phyloP scores from a whole-genome alignment of 108 stramenopile genomes.

The Parmales sp. region DNA sequence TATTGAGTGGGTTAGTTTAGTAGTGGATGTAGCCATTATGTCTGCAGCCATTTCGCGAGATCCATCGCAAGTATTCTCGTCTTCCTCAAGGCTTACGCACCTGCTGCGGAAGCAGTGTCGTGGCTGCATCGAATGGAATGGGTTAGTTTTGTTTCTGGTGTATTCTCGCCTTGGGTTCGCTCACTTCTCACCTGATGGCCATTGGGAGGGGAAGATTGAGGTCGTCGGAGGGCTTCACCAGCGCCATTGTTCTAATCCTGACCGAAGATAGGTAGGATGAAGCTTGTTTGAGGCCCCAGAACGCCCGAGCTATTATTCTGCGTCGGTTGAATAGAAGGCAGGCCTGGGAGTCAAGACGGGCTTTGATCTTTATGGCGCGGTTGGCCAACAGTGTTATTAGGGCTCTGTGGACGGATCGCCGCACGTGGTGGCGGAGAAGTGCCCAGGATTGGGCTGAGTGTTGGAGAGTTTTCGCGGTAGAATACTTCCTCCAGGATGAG shows the following conservation, averaged over 20 bases:
- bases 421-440: background rate
- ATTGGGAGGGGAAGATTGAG: background rate
- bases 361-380: background rate
- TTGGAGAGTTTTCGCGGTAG: background rate
- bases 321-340: background rate
- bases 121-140: too few relatives aligned
- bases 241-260: background rate
- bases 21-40: too few relatives aligned
- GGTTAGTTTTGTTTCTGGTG: too few relatives aligned
- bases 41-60: too few relatives aligned
- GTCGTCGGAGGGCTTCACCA: background rate
- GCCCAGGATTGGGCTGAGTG: background rate
- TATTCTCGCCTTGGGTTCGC: background rate
- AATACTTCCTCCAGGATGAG: background rate
- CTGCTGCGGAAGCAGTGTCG: too few relatives aligned
- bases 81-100: too few relatives aligned
- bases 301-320: background rate
- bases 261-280: background rate
- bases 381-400: background rate
- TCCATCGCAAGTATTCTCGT: too few relatives aligned
- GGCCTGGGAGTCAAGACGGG: background rate
- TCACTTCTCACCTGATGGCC: background rate
- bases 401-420: background rate
- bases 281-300: background rate
- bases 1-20: too few relatives aligned